Conservation (phyloP, 805 yeast species). For the Starmerella tilneyi region DNA sequence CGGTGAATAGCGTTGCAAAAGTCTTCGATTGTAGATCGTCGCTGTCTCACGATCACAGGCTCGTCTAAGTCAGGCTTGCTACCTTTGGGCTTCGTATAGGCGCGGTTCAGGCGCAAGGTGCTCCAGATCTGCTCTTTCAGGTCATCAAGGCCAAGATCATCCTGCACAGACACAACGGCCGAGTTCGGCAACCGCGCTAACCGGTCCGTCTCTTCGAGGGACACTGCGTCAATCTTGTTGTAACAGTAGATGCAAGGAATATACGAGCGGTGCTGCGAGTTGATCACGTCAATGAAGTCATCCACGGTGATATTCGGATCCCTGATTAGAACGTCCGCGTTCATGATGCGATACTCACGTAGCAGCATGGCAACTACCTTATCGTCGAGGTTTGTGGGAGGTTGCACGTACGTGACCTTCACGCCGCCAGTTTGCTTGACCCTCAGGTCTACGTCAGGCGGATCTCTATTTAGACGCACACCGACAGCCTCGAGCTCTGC, state of each 20-base stretch:
- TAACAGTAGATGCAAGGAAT: slow-evolving; percentile 87
- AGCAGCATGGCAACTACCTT: slow-evolving; percentile 65
- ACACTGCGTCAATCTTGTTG: slow-evolving; percentile 91
- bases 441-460: slow-evolving; percentile 71
- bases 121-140: slow-evolving; percentile 91
- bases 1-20: slow-evolving; percentile 88
- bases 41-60: slow-evolving; percentile 78
- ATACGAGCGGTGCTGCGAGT: slow-evolving; percentile 77
- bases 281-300: slow-evolving; percentile 83
- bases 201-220: slow-evolving; percentile 86
- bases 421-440: slow-evolving; percentile 86
- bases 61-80: slow-evolving; percentile 69
- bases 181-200: slow-evolving; percentile 89
- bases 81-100: slow-evolving; percentile 81
- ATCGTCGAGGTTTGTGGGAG: slow-evolving; percentile 74
- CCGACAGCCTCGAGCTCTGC: slow-evolving; percentile 90
- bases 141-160: slow-evolving; percentile 76
- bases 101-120: slow-evolving; percentile 63
- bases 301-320: slow-evolving; percentile 86
- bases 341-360: slow-evolving; percentile 81
- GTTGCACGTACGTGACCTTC: slow-evolving; percentile 66
- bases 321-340: slow-evolving; percentile 82
- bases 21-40: slow-evolving; percentile 66
- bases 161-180: slow-evolving; percentile 84
- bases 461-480: slow-evolving; percentile 68